Evolutionary conservation across 495 filamentous ascomycete genomes (phyloP).

Genomic region (Aspergillus panamensis): DNA sequence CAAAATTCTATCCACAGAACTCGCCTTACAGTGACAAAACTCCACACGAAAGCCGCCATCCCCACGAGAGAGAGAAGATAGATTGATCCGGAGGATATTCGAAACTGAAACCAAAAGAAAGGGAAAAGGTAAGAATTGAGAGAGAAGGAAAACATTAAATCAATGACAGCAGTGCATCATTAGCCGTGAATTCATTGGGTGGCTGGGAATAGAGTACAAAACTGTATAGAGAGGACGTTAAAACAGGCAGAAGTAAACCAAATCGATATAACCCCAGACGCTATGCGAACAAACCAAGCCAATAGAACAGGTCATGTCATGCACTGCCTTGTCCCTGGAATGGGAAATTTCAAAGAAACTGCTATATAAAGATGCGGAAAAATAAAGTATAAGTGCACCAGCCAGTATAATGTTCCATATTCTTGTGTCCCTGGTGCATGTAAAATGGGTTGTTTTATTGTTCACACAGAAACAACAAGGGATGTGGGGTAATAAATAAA

Average conservation of each 20-base stretch:
- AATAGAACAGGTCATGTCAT: constrained; percentile 25
- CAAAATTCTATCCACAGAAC: too few species aligned
- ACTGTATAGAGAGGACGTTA: constrained; percentile 15
- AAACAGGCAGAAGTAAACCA: constrained; percentile 13
- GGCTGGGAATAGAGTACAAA: constrained; percentile 10
- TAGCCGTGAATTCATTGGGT: constrained; percentile 11
- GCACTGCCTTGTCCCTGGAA: constrained; percentile 9
- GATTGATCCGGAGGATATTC: background rate
- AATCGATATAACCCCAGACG: constrained; percentile 37
- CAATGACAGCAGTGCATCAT: constrained; percentile 6
- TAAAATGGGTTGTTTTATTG: constrained; percentile 8
- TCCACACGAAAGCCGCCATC: background rate
- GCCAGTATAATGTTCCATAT: constrained; percentile 10
- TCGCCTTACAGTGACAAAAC: background rate
- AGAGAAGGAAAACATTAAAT: constrained; percentile 2
- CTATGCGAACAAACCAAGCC: constrained; percentile 44
- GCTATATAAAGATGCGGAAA: constrained; percentile 20
- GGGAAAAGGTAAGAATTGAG: background rate
- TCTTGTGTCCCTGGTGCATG: constrained; percentile 19
- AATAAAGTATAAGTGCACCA: constrained; percentile 14
- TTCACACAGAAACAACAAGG: constrained; percentile 10
- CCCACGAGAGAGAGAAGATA: background rate
- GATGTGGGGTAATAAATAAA: constrained; percentile 16
- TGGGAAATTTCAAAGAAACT: constrained; percentile 12
- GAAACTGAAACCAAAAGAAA: background rate